Conservation (phyloP, 1,284 basidiomycete species). For the Moesziomyces sp. region DNA sequence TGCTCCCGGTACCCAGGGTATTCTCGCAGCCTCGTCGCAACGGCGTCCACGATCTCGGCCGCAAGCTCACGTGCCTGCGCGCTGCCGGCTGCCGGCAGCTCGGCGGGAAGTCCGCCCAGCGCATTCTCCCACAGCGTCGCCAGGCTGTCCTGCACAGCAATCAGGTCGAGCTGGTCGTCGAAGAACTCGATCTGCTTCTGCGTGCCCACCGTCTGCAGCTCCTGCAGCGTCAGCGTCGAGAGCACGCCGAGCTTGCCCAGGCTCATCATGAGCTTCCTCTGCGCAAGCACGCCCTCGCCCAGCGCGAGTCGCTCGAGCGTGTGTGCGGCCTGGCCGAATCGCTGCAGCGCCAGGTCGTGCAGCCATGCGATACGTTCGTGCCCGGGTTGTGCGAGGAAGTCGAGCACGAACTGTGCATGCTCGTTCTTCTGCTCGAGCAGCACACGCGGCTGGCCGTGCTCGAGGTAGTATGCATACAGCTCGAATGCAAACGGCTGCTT, state of each 20-base stretch:
- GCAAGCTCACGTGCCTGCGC: constrained; percentile 22
- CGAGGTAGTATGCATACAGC: constrained; percentile 79
- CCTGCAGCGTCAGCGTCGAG: constrained; percentile 68
- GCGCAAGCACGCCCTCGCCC: constrained; percentile 70
- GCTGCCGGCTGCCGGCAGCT: constrained; percentile 1
- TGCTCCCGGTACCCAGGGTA: constrained; percentile 53
- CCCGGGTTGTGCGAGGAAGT: constrained; percentile 77
- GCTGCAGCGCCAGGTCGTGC: constrained; percentile 80
- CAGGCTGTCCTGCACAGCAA: constrained; percentile 72
- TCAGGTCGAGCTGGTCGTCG: constrained; percentile 72
- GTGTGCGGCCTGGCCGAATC: constrained; percentile 76
- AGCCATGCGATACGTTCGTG: constrained; percentile 82
- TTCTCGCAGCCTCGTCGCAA: constrained; percentile 33
- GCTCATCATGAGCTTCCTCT: constrained; percentile 82
- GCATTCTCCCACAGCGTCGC: constrained; percentile 48
- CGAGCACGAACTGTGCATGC: constrained; percentile 76
- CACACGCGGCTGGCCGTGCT: constrained; percentile 75
- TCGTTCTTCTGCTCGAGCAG: constrained; percentile 79
- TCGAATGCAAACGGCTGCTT: constrained; percentile 86
- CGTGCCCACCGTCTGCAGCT: constrained; percentile 29
- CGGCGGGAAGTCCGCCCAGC: constrained; percentile 21
- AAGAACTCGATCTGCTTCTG: constrained; percentile 68
- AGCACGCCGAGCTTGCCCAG: constrained; percentile 88
- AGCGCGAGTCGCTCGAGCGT: constrained; percentile 73
- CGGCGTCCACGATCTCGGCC: constrained; percentile 17